Percentiles rank a stretch among this genome's conserved stretches.
These are phyloP conservation scores for Dichotomocladium elegans DNA, from an alignment of 371 early-diverging fungal species.

Conservation along the genomic window DNA sequence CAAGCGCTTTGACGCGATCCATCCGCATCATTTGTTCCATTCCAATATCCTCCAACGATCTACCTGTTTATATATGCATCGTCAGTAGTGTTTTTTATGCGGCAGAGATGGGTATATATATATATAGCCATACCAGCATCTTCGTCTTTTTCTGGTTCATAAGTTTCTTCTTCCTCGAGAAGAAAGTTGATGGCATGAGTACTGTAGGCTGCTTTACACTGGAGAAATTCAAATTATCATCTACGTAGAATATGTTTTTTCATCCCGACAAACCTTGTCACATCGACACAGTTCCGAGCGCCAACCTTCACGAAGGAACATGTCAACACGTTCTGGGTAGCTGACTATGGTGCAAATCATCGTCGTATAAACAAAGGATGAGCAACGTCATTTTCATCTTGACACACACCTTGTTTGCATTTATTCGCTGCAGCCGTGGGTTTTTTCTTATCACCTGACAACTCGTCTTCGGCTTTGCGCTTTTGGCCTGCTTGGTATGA, in stretches of 20 bases:
- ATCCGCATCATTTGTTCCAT: conserved; percentile 69
- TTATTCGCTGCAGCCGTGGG: too few species aligned
- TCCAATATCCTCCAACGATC: conserved; percentile 72
- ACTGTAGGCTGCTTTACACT: conserved; percentile 22
- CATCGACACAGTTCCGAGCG: conserved; percentile 44
- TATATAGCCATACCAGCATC: conserved; percentile 33
- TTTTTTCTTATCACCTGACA: not conserved
- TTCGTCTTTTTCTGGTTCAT: conserved; percentile 48
- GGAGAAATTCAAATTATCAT: not conserved
- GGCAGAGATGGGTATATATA: conserved; percentile 30
- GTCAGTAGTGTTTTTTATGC: conserved; percentile 31
- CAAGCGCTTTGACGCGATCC: conserved; percentile 71
- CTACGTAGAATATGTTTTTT: not conserved
- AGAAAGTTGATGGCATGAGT: conserved; percentile 20
- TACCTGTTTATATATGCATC: conserved; percentile 21
- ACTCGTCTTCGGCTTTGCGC: conserved; percentile 11
- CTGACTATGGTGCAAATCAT: too few species aligned
- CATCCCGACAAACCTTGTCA: conserved; percentile 19
- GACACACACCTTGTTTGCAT: not conserved
- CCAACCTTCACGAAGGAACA: conserved; percentile 53
- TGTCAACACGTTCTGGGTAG: conserved; percentile 25
- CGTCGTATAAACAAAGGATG: not conserved
- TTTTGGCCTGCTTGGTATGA: conserved; percentile 5
- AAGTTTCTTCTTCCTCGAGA: conserved; percentile 35
- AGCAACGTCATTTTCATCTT: not conserved